These are phyloP conservation scores for Austroboletus festivus DNA, from an alignment of 768 basidiomycete genomes.

Conservation along the genomic window DNA sequence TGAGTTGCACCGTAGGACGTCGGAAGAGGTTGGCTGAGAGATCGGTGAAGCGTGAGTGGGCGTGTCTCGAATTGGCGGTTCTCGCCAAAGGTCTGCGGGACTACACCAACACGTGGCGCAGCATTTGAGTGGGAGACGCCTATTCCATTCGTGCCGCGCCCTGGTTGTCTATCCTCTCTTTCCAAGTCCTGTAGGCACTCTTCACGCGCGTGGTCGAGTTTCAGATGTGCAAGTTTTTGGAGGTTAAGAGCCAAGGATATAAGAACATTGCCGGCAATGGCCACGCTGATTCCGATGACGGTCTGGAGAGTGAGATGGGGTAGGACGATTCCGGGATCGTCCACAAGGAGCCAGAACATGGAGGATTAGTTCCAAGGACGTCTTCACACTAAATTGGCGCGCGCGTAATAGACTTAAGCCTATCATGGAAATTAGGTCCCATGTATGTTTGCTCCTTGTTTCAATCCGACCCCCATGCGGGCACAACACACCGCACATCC, in stretches of 20 bases:
- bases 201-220: conserved; percentile 46
- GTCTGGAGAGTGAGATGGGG: conserved; percentile 56
- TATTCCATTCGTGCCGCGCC: conserved; percentile 1
- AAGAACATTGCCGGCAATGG: conserved; percentile 81
- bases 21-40: conserved; percentile 16
- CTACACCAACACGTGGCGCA: conserved; percentile 1
- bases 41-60: conserved; percentile 28
- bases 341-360: conserved; percentile 16
- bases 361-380: neutral
- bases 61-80: conserved; percentile 22
- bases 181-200: conserved; percentile 8
- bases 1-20: conserved; percentile 18
- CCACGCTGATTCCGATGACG: conserved; percentile 76
- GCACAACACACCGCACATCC: conserved; percentile 74
- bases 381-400: no score
- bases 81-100: conserved; percentile 9
- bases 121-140: conserved; percentile 1
- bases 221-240: conserved; percentile 87
- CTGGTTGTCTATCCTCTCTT: conserved; percentile 9
- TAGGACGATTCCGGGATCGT: conserved; percentile 37
- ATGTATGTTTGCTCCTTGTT: conserved; percentile 4
- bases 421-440: conserved; percentile 19
- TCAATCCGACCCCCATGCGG: conserved; percentile 51
- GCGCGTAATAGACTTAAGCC: neutral
- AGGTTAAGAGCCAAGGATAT: conserved; percentile 89